A percentile compares a stretch with the other conserved stretches of the same genome.
phyloP scores from a whole-genome alignment of 768 basidiomycete genomes.

The Basidioascus undulatus region DNA sequence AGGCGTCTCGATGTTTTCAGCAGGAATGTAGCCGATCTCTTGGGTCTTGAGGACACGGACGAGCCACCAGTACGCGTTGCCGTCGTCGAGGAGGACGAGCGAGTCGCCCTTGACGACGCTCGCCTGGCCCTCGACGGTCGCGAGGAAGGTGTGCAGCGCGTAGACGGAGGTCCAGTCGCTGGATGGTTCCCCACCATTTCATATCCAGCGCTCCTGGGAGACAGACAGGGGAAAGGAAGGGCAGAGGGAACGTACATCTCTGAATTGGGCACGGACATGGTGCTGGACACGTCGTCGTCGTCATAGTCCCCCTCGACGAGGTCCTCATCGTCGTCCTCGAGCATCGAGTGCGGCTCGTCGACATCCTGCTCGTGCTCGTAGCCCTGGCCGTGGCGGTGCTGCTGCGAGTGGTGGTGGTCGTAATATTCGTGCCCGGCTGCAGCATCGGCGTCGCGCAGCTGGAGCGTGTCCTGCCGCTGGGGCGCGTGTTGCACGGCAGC shows the following conservation, averaged over 20 bases:
- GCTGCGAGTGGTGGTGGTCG: slow-evolving; percentile 25
- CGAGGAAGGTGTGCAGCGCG: slow-evolving; percentile 84
- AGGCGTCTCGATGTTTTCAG: slow-evolving; percentile 97
- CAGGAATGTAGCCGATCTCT: slow-evolving; percentile 95
- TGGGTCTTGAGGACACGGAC: slow-evolving; percentile 95
- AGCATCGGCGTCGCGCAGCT: slow-evolving; percentile 40
- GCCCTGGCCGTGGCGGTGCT: slow-evolving; percentile 23
- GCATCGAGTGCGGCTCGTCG: slow-evolving; percentile 56
- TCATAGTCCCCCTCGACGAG: slow-evolving; percentile 10
- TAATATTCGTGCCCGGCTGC: slow-evolving; percentile 29
- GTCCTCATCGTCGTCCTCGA: slow-evolving; percentile 37
- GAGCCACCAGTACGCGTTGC: slow-evolving; percentile 99
- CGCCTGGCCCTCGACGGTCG: slow-evolving; percentile 94
- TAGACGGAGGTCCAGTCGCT: slow-evolving; percentile 87
- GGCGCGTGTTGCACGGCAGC: no score
- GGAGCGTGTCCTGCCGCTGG: slow-evolving; percentile 38
- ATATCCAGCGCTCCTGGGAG: neutral
- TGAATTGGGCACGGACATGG: slow-evolving; percentile 49
- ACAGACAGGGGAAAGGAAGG: neutral
- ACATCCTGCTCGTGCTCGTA: neutral
- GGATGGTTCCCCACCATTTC: slow-evolving; percentile 43
- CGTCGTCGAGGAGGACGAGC: slow-evolving; percentile 88
- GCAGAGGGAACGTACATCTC: neutral
- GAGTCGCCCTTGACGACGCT: slow-evolving; percentile 97
- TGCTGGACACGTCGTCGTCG: slow-evolving; percentile 54